phyloP scores from a whole-genome alignment of 257 asterid species.

The Handroanthus guayacan region DNA sequence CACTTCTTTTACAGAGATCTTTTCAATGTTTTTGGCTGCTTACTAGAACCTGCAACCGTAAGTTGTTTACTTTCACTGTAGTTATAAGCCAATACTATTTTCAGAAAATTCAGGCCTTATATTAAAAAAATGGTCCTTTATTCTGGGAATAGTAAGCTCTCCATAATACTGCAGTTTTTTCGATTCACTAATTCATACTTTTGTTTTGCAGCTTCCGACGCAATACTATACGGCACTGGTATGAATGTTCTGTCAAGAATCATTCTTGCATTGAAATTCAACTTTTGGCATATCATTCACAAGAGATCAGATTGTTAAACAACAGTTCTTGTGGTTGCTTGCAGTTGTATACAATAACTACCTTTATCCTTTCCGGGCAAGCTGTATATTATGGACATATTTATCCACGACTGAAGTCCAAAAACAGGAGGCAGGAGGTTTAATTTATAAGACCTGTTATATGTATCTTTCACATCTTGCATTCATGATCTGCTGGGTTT shows the following conservation, averaged over 20 bases:
- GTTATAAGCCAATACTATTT: neutral
- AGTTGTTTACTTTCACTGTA: slow-evolving; percentile 37
- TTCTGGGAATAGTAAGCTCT: neutral
- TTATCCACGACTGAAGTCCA: slow-evolving; percentile 56
- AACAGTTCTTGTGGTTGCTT: slow-evolving; percentile 27
- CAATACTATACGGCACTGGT: slow-evolving; percentile 78
- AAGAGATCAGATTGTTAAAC: slow-evolving; percentile 31
- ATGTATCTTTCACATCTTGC: neutral
- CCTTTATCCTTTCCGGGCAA: slow-evolving; percentile 56
- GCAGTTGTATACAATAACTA: slow-evolving; percentile 64
- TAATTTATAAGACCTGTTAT: slow-evolving; percentile 12
- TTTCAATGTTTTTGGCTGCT: slow-evolving; percentile 72
- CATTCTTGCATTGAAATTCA: slow-evolving; percentile 9
- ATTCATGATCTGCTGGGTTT: neutral
- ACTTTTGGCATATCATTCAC: slow-evolving; percentile 17
- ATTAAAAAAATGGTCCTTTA: neutral
- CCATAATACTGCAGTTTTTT: neutral
- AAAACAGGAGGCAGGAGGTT: slow-evolving; percentile 55
- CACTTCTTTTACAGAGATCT: slow-evolving; percentile 58
- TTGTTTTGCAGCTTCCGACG: slow-evolving; percentile 73
- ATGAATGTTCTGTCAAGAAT: slow-evolving; percentile 31
- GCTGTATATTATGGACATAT: slow-evolving; percentile 59
- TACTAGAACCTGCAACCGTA: slow-evolving; percentile 76
- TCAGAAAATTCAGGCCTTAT: slow-evolving; percentile 14
- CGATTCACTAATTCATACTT: slow-evolving; percentile 32